Base-by-base conservation (phyloP, 345 rosid genomes). In the Boechera stricta region DNA sequence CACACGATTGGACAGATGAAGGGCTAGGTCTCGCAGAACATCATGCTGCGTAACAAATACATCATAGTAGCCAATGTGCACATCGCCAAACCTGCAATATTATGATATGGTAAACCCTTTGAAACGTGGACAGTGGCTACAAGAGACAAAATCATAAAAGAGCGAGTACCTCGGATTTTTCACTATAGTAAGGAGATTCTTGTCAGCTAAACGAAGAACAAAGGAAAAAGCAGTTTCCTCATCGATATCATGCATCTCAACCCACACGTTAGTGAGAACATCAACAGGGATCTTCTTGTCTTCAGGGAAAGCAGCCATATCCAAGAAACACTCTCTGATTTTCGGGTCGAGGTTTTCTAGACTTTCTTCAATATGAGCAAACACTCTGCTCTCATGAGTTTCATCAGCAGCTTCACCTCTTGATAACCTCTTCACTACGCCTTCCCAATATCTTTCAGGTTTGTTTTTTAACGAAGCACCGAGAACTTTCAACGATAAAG, bases 291-390 rank as follows among this genome's bases (percentile, higher is more conserved):
- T 94, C 80, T 84, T 90, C 77, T 73, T 87, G 82, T 90, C 97
- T 85, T 94, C 98, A 24, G 97, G 93, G 72, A 94, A 92, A 31
- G 89, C 84, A 36, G 93, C 97, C 84, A 94, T 35, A 74, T 94
- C 98, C 85, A 90, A 61, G 90, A 91, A 90, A 80, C 97, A 91
- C 44, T 86, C 89, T 69, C 55, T 80, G 7, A 86, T 87, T 79
- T 81, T 91, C 21, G 29, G 75, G 12, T 81, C 68, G 80, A 91
- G 87, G 71, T 82, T 81, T 0, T 81, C 79, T 2, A 86, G 67
- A 49, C 93, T 87, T 36, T 88, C 78, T 24, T 88, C 88, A 83
- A 94, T 90, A 18, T 89, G 83, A 67, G 86, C 75, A 35, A 89
- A 79, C 79, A 94, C 78, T 75, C 81, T 80, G 86, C 47, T 87